These are phyloP conservation scores for Endothia cerciana DNA, from an alignment of 2,329 filamentous ascomycete genomes.

Conservation along the genomic window DNA sequence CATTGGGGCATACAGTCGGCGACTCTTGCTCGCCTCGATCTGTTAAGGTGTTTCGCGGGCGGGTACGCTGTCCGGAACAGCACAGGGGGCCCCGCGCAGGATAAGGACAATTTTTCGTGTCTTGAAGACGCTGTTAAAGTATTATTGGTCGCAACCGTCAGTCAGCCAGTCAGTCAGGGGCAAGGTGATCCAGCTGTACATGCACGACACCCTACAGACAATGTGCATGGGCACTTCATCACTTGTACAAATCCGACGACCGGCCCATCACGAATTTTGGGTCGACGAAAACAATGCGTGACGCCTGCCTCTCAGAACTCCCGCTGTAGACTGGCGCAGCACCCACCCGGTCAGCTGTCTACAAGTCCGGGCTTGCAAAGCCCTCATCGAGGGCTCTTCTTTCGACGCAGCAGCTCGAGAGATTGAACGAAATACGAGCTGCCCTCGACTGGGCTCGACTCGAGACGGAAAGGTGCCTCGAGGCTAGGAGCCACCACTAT, in stretches of 20 bases:
- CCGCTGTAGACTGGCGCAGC: neutral
- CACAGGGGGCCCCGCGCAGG: neutral
- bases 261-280: neutral
- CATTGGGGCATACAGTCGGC: neutral
- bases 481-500: constrained; percentile 1
- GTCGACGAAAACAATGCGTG: constrained; percentile 12
- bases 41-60: constrained; percentile 6
- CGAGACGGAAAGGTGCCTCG: constrained; percentile 20
- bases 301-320: neutral
- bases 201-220: constrained; percentile 14
- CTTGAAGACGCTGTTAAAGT: neutral
- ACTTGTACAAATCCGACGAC: neutral
- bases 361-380: neutral
- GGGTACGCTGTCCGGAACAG: constrained; percentile 28
- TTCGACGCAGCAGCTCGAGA: neutral
- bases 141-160: neutral
- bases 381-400: neutral
- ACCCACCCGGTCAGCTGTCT: neutral
- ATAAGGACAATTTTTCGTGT: neutral
- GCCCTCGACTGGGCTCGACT: constrained; percentile 11
- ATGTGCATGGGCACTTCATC: constrained; percentile 16
- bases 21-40: neutral
- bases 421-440: neutral
- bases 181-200: constrained; percentile 1
- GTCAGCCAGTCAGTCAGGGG: constrained; percentile 15